Percentiles rank a stretch among this genome's conserved stretches.
Conservation (phyloP, 768 basidiomycete genomes). For the Kwoniella sp. region DNA sequence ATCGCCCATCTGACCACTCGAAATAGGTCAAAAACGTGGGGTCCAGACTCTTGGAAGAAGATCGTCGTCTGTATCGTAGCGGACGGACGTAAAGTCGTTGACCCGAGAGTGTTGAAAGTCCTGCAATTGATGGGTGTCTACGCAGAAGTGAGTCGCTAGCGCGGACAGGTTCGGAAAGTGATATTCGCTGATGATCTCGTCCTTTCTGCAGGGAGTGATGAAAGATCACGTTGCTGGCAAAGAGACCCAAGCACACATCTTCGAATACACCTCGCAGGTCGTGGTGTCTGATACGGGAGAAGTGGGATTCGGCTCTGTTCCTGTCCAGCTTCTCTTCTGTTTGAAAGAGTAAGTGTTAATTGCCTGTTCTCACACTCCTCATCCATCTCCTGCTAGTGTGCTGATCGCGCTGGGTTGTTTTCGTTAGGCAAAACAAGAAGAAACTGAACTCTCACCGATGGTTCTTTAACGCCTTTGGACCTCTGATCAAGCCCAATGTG, state of each 20-base stretch:
- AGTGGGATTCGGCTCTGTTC: conserved; percentile 59
- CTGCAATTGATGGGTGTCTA: conserved; percentile 67
- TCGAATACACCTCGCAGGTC: conserved; percentile 71
- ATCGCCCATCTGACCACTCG: conserved; percentile 57
- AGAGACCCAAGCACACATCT: conserved; percentile 71
- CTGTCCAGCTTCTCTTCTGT: conserved; percentile 66
- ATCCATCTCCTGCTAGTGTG: not conserved
- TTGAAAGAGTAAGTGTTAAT: conserved; percentile 84
- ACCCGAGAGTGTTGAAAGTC: conserved; percentile 73
- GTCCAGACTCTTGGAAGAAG: conserved; percentile 57
- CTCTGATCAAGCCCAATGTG: conserved; percentile 53
- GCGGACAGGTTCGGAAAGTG: conserved; percentile 4
- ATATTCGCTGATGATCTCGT: conserved; percentile 66
- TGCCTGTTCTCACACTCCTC: no score
- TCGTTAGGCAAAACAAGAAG: conserved; percentile 50
- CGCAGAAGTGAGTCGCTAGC: conserved; percentile 22
- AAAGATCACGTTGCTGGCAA: conserved; percentile 86
- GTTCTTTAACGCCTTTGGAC: conserved; percentile 56
- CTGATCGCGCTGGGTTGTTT: not conserved
- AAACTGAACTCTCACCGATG: conserved; percentile 54
- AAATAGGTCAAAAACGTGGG: conserved; percentile 56
- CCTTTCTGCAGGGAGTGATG: conserved; percentile 83
- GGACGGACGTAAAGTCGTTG: conserved; percentile 57
- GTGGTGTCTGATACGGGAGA: conserved; percentile 79
- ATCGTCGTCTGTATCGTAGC: conserved; percentile 57